phyloP scores from a whole-genome alignment of 306 rosid species.

The Corylus americana region DNA sequence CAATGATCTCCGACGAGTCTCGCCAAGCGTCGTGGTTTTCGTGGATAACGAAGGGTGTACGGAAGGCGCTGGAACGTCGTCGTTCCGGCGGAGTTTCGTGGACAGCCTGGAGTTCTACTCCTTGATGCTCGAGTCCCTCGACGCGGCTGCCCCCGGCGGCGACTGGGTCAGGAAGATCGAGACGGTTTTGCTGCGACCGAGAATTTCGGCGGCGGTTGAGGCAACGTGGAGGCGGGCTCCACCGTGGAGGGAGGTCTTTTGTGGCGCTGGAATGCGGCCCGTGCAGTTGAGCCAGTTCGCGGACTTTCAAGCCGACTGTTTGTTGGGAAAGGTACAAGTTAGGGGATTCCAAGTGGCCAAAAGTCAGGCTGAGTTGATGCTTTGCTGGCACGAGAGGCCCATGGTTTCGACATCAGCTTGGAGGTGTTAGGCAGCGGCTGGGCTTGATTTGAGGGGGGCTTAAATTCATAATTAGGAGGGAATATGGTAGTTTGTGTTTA shows the following conservation, averaged over 20 bases:
- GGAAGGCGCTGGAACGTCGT: constrained; percentile 39
- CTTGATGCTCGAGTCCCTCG: constrained; percentile 76
- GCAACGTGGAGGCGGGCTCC: constrained; percentile 42
- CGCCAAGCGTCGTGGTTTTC: constrained; percentile 68
- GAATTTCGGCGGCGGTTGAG: constrained; percentile 65
- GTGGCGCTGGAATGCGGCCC: constrained; percentile 76
- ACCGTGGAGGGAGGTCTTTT: constrained; percentile 66
- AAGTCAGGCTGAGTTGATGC: constrained; percentile 78
- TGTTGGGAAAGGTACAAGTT: constrained; percentile 67
- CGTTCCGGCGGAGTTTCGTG: constrained; percentile 64
- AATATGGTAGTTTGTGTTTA: neutral
- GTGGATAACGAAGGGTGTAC: constrained; percentile 71
- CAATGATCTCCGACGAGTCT: constrained; percentile 48
- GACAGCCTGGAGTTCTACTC: constrained; percentile 63
- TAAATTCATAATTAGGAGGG: neutral
- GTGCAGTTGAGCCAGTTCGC: constrained; percentile 82
- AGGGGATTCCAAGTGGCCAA: constrained; percentile 82
- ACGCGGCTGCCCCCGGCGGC: constrained; percentile 46
- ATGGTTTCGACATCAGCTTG: constrained; percentile 82
- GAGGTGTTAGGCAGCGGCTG: constrained; percentile 48
- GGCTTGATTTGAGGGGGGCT: neutral
- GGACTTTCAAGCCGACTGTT: constrained; percentile 77
- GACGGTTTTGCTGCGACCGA: constrained; percentile 53
- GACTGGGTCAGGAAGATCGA: constrained; percentile 72
- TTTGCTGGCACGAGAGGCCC: constrained; percentile 73